A percentile compares a stretch with the other conserved stretches of the same genome.
Conservation (phyloP, 2,329 filamentous ascomycete species). For the Sarocladium oryzae region DNA sequence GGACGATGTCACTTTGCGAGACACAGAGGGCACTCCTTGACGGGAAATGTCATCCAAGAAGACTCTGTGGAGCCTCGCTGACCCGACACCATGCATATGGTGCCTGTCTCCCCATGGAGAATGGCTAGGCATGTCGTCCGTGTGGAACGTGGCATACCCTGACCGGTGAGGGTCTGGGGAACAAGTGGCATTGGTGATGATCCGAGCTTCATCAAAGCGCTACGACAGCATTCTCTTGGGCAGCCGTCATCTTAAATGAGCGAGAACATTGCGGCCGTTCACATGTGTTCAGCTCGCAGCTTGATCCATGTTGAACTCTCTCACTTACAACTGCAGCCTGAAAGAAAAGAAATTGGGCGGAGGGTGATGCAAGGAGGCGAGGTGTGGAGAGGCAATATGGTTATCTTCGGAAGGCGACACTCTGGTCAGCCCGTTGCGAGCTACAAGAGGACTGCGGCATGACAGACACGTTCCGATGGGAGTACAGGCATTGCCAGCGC, state of each 20-base stretch:
- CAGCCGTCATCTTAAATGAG: too few species aligned
- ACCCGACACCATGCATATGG: constrained; percentile 1
- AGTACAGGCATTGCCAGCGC: constrained; percentile 4
- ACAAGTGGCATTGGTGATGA: background rate
- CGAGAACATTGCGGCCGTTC: too few species aligned
- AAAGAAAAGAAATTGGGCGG: background rate
- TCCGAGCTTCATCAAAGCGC: background rate
- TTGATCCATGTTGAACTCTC: too few species aligned
- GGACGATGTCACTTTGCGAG: background rate
- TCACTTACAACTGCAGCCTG: background rate
- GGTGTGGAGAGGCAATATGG: background rate
- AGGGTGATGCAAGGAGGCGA: background rate
- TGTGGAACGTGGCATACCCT: constrained; percentile 4
- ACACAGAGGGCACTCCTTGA: background rate
- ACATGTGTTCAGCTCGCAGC: too few species aligned
- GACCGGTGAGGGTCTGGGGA: constrained; percentile 5
- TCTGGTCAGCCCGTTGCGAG: background rate
- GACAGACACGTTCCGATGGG: constrained; percentile 4
- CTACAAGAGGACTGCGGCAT: background rate
- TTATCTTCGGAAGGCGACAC: background rate
- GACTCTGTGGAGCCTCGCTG: background rate
- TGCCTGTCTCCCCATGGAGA: constrained; percentile 2
- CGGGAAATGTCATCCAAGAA: background rate
- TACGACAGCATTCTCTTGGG: too few species aligned
- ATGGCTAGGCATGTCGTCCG: constrained; percentile 4